Evolutionary conservation across 2,329 filamentous ascomycete species (phyloP), one percentile per base, ranked within the genome.

Genomic region (Hypomyces rosellus): DNA sequence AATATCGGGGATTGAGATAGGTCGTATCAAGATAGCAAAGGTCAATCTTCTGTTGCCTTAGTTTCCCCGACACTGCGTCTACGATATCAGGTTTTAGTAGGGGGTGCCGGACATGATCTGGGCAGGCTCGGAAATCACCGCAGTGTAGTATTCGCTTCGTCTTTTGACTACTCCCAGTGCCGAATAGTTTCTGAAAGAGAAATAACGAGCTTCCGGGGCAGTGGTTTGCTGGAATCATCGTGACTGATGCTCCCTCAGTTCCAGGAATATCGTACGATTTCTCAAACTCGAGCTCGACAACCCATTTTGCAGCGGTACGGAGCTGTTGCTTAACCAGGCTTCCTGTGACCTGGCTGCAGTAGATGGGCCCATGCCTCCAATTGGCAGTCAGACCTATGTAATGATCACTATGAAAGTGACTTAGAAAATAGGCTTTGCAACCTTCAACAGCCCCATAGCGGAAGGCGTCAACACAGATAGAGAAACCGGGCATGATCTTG

Each of bases 381-480:
- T 78, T 89, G 7, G 87, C 83, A 11, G 89, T 93, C 11, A 99
- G 73, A 2, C 93, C 93, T 34, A 96, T 84, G 61, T 99, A 99
- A 65, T 99, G 93, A 64, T 99, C 93, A 61, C 90, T 96, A 68
- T 99, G 93, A 59, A 97, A 99, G 64, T 99, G 93, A 60, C 91
- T 96, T 11, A 99, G 77, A 59, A 99, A 99, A 65, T 99, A 99
- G 1, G 92, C 93, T 48, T 88, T 86, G 65, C 91, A 96, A 1
- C 89, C 91, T 63, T 95, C 80, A 1, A 99, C 89, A 4, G 91
- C 89, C 2, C 93, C 93, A 62, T 97, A 99, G 16, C 92, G 84
- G 63, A 99, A 96, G 0, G 93, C 93, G 67, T 99, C 93, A 1
- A 99, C 93, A 51, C 89, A 95, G 48, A 97, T 95, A 56, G 80